These are phyloP conservation scores for Erysimum pusillum DNA, from an alignment of 441 rosid genomes.

Conservation along the genomic window DNA sequence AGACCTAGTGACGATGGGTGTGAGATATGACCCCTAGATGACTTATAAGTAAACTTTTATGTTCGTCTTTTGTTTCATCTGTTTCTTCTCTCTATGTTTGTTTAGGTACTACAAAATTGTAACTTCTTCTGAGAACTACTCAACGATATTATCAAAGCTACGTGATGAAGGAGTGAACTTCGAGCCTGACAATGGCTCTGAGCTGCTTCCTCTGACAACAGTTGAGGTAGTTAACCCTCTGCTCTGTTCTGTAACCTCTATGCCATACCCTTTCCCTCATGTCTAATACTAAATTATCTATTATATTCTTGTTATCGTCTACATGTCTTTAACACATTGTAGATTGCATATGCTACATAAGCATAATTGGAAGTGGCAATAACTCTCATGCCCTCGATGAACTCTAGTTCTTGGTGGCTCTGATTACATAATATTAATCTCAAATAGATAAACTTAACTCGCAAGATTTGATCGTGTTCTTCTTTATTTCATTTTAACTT, in stretches of 20 bases:
- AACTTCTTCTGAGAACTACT: slow-evolving; percentile 76
- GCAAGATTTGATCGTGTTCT: too few species aligned
- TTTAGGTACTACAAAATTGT: slow-evolving; percentile 81
- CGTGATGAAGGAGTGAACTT: slow-evolving; percentile 76
- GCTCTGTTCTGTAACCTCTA: not conserved
- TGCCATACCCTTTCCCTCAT: not conserved
- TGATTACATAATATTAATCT: too few species aligned
- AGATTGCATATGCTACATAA: slow-evolving; percentile 15
- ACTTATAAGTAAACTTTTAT: not conserved
- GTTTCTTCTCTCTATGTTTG: slow-evolving; percentile 30
- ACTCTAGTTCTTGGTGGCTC: too few species aligned
- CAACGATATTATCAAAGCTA: slow-evolving; percentile 67
- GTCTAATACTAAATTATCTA: not conserved
- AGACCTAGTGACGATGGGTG: slow-evolving; percentile 9
- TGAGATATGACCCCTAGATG: not conserved
- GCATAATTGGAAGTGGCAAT: slow-evolving; percentile 1
- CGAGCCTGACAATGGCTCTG: slow-evolving; percentile 94
- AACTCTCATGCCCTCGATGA: not conserved
- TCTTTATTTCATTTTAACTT: too few species aligned
- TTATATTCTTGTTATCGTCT: not conserved
- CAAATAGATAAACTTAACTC: too few species aligned
- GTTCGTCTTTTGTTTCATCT: slow-evolving; percentile 26
- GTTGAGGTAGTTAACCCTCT: slow-evolving; percentile 65
- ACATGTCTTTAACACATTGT: not conserved
- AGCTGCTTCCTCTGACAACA: slow-evolving; percentile 73